A percentile compares a stretch with the other conserved stretches of the same genome.
Conservation (phyloP, 2,329 filamentous ascomycete genomes). For the Cryoendolithus antarcticus region DNA sequence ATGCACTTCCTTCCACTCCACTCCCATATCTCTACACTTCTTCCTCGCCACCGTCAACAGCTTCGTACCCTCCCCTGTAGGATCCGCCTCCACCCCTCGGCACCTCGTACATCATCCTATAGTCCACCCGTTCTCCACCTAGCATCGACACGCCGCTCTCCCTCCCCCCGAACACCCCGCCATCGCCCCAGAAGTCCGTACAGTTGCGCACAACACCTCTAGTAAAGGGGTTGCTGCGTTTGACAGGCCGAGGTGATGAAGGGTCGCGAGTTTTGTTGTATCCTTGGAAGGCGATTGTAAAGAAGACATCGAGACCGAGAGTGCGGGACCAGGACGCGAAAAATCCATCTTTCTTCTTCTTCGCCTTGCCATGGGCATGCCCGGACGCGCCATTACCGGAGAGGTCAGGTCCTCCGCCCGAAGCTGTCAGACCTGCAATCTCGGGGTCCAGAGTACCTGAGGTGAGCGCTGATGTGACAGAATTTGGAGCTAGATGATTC, state of each 20-base stretch:
- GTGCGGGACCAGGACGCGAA: slow-evolving; percentile 71
- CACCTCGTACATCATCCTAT: slow-evolving; percentile 78
- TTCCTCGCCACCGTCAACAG: slow-evolving; percentile 44
- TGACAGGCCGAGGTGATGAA: slow-evolving; percentile 1
- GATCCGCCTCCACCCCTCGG: slow-evolving; percentile 53
- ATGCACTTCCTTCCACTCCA: too few species aligned
- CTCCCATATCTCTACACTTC: slow-evolving; percentile 8
- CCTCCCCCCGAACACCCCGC: slow-evolving; percentile 65
- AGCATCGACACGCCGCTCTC: slow-evolving; percentile 63
- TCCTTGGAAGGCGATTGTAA: slow-evolving; percentile 74
- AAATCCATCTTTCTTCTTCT: slow-evolving; percentile 51
- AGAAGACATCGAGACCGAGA: slow-evolving; percentile 83
- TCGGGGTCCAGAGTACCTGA: slow-evolving; percentile 54
- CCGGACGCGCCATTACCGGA: slow-evolving; percentile 15
- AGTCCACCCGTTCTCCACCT: slow-evolving; percentile 70
- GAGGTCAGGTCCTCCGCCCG: slow-evolving; percentile 53
- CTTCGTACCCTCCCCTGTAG: slow-evolving; percentile 47
- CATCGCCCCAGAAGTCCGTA: slow-evolving; percentile 91
- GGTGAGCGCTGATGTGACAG: slow-evolving; percentile 62
- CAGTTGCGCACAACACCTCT: slow-evolving; percentile 79
- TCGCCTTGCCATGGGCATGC: slow-evolving; percentile 26
- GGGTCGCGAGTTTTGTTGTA: slow-evolving; percentile 30
- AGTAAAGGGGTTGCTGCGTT: slow-evolving; percentile 68
- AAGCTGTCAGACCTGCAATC: slow-evolving; percentile 56
- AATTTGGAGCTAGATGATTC: slow-evolving; percentile 46